These are phyloP conservation scores for Senecio squalidus DNA, from an alignment of 140 eudicot genomes.

Conservation along the genomic window DNA sequence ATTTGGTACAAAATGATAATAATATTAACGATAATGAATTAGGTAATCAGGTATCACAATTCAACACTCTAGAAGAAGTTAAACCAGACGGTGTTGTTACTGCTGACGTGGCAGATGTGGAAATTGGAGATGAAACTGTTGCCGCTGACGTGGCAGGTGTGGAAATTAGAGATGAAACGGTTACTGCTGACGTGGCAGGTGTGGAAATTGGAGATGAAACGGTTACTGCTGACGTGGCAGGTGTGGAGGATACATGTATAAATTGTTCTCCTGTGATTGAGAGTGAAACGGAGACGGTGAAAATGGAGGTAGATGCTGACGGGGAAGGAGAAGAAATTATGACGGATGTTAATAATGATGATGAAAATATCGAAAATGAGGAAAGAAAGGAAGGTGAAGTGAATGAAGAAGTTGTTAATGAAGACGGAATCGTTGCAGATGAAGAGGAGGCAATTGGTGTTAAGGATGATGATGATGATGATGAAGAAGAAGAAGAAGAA, in stretches of 20 bases:
- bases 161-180: too few relatives aligned
- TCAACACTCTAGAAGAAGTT: constrained; percentile 11
- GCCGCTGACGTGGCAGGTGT: constrained; percentile 19
- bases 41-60: constrained; percentile 6
- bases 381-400: too few relatives aligned
- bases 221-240: too few relatives aligned
- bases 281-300: too few relatives aligned
- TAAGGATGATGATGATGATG: neutral
- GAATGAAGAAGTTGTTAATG: too few relatives aligned
- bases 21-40: constrained; percentile 4
- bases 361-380: too few relatives aligned
- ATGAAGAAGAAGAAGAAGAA: constrained; percentile 7
- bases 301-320: too few relatives aligned
- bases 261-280: too few relatives aligned
- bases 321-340: neutral
- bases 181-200: too few relatives aligned
- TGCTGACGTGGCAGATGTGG: constrained; percentile 7
- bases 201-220: too few relatives aligned
- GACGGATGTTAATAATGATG: neutral
- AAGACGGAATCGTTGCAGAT: neutral
- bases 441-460: neutral
- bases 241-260: too few relatives aligned
- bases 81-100: constrained; percentile 9
- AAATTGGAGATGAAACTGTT: constrained; percentile 2
- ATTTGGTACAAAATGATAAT: neutral